Percentiles rank a stretch among this genome's conserved stretches.
These are phyloP conservation scores for Sarcodon sp. DNA, from an alignment of 768 basidiomycete species.

Conservation along the genomic window DNA sequence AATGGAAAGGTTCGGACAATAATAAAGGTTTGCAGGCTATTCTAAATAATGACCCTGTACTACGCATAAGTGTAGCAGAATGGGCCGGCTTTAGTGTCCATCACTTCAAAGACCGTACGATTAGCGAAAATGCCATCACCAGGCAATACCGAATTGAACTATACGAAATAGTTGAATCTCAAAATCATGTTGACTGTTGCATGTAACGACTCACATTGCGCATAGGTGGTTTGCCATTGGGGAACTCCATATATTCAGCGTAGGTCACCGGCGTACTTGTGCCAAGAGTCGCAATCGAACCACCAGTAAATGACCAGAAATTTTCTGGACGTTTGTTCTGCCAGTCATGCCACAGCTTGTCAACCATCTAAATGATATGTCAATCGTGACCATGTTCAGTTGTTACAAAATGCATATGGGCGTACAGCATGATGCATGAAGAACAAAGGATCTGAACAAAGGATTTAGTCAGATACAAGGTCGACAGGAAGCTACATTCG, in stretches of 20 bases:
- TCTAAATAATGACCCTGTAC: neutral
- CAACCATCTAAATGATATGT: slow-evolving; percentile 16
- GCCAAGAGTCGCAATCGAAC: slow-evolving; percentile 10
- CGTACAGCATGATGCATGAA: neutral
- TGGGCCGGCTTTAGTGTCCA: slow-evolving; percentile 17
- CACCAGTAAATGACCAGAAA: slow-evolving; percentile 17
- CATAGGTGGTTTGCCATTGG: slow-evolving; percentile 13
- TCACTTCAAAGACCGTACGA: slow-evolving; percentile 13
- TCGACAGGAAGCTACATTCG: too few relatives aligned
- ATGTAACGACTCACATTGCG: slow-evolving; percentile 8
- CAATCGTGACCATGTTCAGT: slow-evolving; percentile 5
- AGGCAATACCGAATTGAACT: slow-evolving; percentile 16
- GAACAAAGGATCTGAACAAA: neutral
- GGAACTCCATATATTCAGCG: slow-evolving; percentile 6
- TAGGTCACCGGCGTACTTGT: slow-evolving; percentile 12
- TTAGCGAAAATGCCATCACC: slow-evolving; percentile 15
- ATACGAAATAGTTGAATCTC: neutral
- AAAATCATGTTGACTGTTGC: neutral
- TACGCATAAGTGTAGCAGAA: slow-evolving; percentile 25
- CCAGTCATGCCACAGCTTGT: slow-evolving; percentile 25
- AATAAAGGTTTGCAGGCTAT: too few relatives aligned
- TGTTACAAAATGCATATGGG: neutral
- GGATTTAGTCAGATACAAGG: too few relatives aligned
- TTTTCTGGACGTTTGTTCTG: slow-evolving; percentile 14
- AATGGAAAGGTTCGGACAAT: too few relatives aligned